These are phyloP conservation scores for Lachnellula subtilissima DNA, from an alignment of 2,329 filamentous ascomycete genomes.

Conservation along the genomic window DNA sequence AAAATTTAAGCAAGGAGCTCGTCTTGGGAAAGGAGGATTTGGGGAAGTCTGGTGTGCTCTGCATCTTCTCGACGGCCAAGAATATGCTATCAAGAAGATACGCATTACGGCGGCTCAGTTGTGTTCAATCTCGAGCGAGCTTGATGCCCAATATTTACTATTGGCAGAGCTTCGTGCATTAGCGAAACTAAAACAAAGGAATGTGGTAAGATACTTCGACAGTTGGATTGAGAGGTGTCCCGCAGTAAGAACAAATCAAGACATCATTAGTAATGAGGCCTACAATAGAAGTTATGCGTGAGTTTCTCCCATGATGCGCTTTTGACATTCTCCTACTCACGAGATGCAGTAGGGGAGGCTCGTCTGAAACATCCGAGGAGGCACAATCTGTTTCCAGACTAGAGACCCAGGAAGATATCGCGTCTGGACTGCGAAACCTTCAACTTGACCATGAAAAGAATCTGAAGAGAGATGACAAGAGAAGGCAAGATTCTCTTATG, in stretches of 20 bases:
- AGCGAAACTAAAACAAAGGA: slow-evolving; percentile 57
- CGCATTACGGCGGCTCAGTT: slow-evolving; percentile 40
- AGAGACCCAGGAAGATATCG: not conserved
- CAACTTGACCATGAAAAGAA: not conserved
- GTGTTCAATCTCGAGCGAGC: slow-evolving; percentile 37
- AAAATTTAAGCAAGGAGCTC: slow-evolving; percentile 46
- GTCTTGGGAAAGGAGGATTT: slow-evolving; percentile 61
- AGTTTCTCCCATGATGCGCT: not conserved
- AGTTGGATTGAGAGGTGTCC: slow-evolving; percentile 55
- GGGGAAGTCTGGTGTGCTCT: slow-evolving; percentile 58
- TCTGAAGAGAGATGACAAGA: slow-evolving; percentile 1
- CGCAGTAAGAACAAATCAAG: not conserved
- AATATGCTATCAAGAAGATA: slow-evolving; percentile 65
- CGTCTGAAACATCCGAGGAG: not conserved
- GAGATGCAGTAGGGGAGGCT: not conserved
- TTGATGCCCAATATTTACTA: slow-evolving; percentile 23
- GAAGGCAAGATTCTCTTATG: not conserved
- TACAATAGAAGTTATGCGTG: not conserved
- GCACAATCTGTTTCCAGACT: not conserved
- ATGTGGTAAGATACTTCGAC: slow-evolving; percentile 62
- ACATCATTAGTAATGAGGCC: not conserved
- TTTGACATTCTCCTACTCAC: not conserved
- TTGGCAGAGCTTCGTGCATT: slow-evolving; percentile 50
- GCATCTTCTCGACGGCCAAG: slow-evolving; percentile 55
- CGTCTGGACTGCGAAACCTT: not conserved